phyloP scores from a whole-genome alignment of 495 filamentous ascomycete genomes.

The Penicillium macrosclerotiorum region DNA sequence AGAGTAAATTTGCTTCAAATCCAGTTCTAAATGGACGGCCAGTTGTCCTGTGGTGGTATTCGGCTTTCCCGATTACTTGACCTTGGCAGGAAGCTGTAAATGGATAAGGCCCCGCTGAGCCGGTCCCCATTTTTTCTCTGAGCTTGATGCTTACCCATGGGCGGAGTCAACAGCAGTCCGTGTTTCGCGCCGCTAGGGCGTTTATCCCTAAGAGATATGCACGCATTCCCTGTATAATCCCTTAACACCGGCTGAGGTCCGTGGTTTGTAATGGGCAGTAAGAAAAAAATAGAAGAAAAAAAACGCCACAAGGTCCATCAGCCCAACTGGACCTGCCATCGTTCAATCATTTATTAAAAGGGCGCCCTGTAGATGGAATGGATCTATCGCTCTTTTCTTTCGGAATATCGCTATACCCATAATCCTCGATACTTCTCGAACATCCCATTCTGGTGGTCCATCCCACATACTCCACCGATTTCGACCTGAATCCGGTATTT shows the following conservation, averaged over 20 bases:
- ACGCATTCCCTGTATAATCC: too few species aligned
- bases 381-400: neutral
- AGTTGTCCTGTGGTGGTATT: too few species aligned
- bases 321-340: too few species aligned
- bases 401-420: neutral
- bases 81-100: too few species aligned
- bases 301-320: conserved; percentile 7
- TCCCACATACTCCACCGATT: neutral
- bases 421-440: too few species aligned
- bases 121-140: conserved; percentile 1
- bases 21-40: too few species aligned
- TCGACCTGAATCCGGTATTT: conserved; percentile 6
- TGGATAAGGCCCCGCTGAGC: too few species aligned
- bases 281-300: neutral
- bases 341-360: conserved; percentile 2
- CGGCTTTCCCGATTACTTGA: too few species aligned
- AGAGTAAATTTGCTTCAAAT: too few species aligned
- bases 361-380: neutral
- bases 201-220: conserved; percentile 7
- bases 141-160: neutral
- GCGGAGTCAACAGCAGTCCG: neutral
- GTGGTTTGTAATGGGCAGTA: neutral
- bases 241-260: conserved; percentile 5
- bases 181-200: neutral
- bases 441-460: neutral